These are phyloP conservation scores for Globisporangium rhizosaccharum DNA, from an alignment of 352 stramenopile genomes.

Conservation along the genomic window DNA sequence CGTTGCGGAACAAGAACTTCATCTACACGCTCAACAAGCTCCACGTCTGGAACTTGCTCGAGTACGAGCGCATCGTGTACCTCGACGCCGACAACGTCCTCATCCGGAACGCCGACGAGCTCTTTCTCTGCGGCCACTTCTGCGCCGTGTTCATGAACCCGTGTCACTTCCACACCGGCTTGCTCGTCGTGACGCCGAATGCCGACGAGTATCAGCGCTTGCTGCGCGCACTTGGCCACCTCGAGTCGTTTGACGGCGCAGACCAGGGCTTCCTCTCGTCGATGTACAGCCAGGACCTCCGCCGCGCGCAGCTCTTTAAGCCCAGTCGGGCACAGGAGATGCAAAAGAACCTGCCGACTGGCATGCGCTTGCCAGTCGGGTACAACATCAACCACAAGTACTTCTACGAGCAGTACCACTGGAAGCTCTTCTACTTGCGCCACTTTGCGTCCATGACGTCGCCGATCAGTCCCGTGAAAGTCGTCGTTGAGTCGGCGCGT, in stretches of 20 bases:
- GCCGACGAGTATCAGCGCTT: slow-evolving; percentile 64
- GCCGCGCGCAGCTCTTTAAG: slow-evolving; percentile 68
- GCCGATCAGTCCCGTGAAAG: slow-evolving; percentile 76
- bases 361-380: slow-evolving; percentile 77
- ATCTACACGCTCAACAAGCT: slow-evolving; percentile 91
- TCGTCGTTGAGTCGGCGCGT: slow-evolving; percentile 79
- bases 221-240: slow-evolving; percentile 44
- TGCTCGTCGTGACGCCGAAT: slow-evolving; percentile 82
- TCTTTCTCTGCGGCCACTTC: slow-evolving; percentile 84
- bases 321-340: slow-evolving; percentile 31
- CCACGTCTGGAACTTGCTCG: slow-evolving; percentile 87
- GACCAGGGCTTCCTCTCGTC: slow-evolving; percentile 86
- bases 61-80: slow-evolving; percentile 89
- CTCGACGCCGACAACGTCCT: slow-evolving; percentile 89
- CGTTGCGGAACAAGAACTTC: slow-evolving; percentile 82
- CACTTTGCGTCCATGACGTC: slow-evolving; percentile 87
- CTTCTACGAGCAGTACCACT: slow-evolving; percentile 87
- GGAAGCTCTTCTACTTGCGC: slow-evolving; percentile 80
- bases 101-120: slow-evolving; percentile 84
- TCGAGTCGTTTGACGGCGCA: slow-evolving; percentile 74
- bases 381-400: slow-evolving; percentile 93
- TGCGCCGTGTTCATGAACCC: slow-evolving; percentile 90
- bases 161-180: slow-evolving; percentile 86
- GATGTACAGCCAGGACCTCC: slow-evolving; percentile 82
- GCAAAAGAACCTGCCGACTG: slow-evolving; percentile 28